These are phyloP conservation scores for Phtheirospermum japonicum DNA, from an alignment of 257 asterid species.

Conservation along the genomic window DNA sequence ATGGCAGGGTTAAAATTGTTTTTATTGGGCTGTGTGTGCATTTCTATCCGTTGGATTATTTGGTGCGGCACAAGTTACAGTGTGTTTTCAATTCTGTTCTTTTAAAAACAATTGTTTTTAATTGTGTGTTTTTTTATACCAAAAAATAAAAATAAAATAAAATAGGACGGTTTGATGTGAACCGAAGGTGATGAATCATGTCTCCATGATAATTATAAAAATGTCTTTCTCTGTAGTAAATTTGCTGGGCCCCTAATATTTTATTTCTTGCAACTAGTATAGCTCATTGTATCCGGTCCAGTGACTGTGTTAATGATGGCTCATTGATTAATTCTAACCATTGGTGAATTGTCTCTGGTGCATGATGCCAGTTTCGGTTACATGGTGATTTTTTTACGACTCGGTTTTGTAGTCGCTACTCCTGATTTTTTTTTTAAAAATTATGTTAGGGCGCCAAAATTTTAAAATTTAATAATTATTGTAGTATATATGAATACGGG, in stretches of 20 bases:
- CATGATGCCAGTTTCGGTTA: neutral
- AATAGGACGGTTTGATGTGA: slow-evolving; percentile 11
- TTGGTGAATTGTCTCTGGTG: neutral
- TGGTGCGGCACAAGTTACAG: slow-evolving; percentile 6
- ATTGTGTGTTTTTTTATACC: too few relatives aligned
- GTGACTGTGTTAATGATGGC: neutral
- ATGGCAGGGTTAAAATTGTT: slow-evolving; percentile 17
- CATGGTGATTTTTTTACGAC: neutral
- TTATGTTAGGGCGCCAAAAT: neutral
- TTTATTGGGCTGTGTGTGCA: slow-evolving; percentile 13
- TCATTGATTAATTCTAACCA: neutral
- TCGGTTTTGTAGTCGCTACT: neutral
- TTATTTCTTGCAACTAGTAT: slow-evolving; percentile 4
- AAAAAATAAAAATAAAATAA: neutral
- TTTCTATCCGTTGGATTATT: slow-evolving; percentile 41
- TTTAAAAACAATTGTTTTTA: neutral
- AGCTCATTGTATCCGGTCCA: slow-evolving; percentile 6
- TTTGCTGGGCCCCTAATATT: slow-evolving; percentile 1
- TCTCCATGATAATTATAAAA: neutral
- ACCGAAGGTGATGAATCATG: slow-evolving; percentile 18
- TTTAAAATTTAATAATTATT: neutral
- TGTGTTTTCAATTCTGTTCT: slow-evolving; percentile 5
- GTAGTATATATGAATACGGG: neutral
- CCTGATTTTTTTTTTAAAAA: too few relatives aligned
- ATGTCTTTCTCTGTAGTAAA: neutral